These are phyloP conservation scores for Fallopia convolvulus DNA, from an alignment of 148 eudicot genomes.

Conservation along the genomic window DNA sequence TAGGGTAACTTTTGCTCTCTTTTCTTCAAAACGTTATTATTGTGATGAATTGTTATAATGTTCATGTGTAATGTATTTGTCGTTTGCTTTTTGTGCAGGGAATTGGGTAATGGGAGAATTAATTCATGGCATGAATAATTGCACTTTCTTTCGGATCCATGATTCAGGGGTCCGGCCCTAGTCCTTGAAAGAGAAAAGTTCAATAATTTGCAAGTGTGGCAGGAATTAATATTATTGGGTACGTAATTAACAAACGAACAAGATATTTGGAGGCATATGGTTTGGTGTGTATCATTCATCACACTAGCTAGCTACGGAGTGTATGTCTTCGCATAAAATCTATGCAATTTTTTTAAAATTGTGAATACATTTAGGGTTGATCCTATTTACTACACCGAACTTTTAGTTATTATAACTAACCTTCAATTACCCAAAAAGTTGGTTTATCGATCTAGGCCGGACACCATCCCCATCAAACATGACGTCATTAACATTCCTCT, in stretches of 20 bases:
- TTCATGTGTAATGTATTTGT: not conserved
- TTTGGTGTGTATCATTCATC: conserved; percentile 1
- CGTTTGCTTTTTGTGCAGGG: not conserved
- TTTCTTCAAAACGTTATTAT: not conserved
- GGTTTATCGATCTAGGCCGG: no score
- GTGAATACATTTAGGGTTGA: no score
- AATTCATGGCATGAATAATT: conserved; percentile 5
- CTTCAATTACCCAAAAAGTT: no score
- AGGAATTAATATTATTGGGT: not conserved
- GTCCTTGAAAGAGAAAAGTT: not conserved
- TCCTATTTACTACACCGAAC: no score
- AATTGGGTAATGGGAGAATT: not conserved
- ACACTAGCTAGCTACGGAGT: not conserved
- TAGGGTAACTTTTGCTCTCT: not conserved
- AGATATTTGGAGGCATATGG: conserved; percentile 3
- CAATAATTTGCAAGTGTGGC: not conserved
- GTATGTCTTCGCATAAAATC: not conserved
- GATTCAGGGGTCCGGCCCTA: conserved; percentile 6
- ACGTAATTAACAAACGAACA: not conserved
- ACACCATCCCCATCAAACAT: no score
- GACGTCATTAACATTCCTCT: no score
- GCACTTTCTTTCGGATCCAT: conserved; percentile 7
- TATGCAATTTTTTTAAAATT: no score
- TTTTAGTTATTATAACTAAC: no score
- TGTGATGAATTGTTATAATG: not conserved